phyloP scores from a whole-genome alignment of 306 rosid species.

The Vigna hirtella region DNA sequence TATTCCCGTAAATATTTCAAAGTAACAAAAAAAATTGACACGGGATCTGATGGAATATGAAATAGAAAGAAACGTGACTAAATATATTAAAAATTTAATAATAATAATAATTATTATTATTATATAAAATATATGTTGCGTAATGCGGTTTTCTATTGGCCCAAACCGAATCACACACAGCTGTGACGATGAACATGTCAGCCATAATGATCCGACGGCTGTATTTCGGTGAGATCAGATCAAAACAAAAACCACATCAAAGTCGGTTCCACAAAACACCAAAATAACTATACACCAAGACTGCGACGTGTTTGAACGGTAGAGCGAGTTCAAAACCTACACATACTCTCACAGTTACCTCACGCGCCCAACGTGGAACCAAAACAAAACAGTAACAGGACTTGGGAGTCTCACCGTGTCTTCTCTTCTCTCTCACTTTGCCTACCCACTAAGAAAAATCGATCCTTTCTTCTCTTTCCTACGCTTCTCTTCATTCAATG shows the following conservation, averaged over 20 bases:
- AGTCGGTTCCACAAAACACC: conserved; percentile 49
- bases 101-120: too few species aligned
- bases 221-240: conserved; percentile 12
- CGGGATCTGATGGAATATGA: conserved; percentile 13
- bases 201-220: background rate
- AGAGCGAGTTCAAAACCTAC: conserved; percentile 35
- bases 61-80: background rate
- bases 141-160: background rate
- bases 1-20: too few species aligned
- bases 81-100: too few species aligned
- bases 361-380: conserved; percentile 20
- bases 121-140: conserved; percentile 17
- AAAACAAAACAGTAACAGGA: background rate
- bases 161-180: conserved; percentile 1
- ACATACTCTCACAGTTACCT: conserved; percentile 35
- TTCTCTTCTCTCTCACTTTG: conserved; percentile 58
- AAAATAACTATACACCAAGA: conserved; percentile 41
- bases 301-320: conserved; percentile 40
- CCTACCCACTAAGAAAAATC: conserved; percentile 66
- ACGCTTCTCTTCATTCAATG: conserved; percentile 46
- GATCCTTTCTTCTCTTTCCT: conserved; percentile 49
- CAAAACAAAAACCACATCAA: conserved; percentile 10
- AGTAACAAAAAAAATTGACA: background rate
- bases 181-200: conserved; percentile 1
- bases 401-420: conserved; percentile 22